Evolutionary conservation across 2,329 filamentous ascomycete species (phyloP).

Genomic region (Arthrobotrys entomopaga): DNA sequence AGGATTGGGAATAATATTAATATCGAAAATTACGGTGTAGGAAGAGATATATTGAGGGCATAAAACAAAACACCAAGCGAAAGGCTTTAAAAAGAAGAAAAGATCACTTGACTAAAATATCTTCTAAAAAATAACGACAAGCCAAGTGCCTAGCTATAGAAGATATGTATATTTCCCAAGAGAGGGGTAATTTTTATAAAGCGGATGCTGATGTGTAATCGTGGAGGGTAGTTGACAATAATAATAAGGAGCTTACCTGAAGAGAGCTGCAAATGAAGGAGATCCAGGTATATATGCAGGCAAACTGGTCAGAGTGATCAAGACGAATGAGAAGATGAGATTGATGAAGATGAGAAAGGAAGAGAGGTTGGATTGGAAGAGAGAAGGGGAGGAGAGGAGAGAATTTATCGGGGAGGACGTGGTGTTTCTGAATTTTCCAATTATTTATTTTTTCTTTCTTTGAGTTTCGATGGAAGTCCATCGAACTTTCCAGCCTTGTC

Average conservation of each 20-base stretch:
- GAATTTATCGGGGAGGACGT: constrained; percentile 47
- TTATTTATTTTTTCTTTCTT: constrained; percentile 48
- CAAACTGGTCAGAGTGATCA: constrained; percentile 1
- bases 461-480: constrained; percentile 55
- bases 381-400: constrained; percentile 37
- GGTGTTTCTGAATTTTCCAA: constrained; percentile 25
- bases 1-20: background rate
- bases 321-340: constrained; percentile 16
- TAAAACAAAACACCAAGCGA: too few species aligned
- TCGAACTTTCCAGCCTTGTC: constrained; percentile 46
- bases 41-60: too few species aligned
- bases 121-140: background rate
- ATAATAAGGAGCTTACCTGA: constrained; percentile 19
- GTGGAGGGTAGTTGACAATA: background rate
- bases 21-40: background rate
- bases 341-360: background rate
- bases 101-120: too few species aligned
- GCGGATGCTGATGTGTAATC: background rate
- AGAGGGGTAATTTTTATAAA: background rate
- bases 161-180: background rate
- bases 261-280: constrained; percentile 7
- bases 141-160: background rate
- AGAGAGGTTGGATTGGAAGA: constrained; percentile 8
- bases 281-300: constrained; percentile 35
- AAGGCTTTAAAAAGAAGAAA: too few species aligned